These are phyloP conservation scores for Agarophyton chilense DNA, from an alignment of 23 red algal genomes.

Conservation along the genomic window DNA sequence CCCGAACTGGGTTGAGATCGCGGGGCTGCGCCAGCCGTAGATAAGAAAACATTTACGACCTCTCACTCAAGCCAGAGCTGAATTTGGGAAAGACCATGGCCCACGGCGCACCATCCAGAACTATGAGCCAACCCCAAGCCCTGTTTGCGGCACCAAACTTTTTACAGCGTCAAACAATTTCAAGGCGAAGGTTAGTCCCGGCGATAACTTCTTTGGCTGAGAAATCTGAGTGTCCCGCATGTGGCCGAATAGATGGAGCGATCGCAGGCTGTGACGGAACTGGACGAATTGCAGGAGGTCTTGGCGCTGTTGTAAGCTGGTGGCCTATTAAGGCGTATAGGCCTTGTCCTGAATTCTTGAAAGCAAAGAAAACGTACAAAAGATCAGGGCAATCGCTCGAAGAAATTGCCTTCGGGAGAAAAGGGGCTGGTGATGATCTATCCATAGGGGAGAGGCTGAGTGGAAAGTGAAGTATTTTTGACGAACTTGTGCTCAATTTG, in stretches of 20 bases:
- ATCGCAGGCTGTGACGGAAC: conserved; percentile 72
- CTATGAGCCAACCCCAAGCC: not conserved
- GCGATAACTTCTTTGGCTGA: conserved; percentile 4
- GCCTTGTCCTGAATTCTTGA: conserved; percentile 77
- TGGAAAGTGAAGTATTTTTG: conserved; percentile 34
- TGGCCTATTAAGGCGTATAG: conserved; percentile 95
- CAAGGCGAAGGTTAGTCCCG: not conserved
- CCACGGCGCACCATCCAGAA: not conserved
- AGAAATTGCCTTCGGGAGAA: conserved; percentile 82
- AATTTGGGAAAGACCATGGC: no score
- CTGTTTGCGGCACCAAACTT: not conserved
- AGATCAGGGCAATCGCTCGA: conserved; percentile 84
- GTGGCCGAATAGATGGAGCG: conserved; percentile 42
- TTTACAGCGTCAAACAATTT: not conserved
- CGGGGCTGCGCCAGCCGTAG: no score
- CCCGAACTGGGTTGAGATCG: no score
- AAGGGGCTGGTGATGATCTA: conserved; percentile 64
- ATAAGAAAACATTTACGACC: no score
- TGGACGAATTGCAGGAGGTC: conserved; percentile 76
- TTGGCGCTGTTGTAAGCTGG: conserved; percentile 79
- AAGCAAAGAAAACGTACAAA: conserved; percentile 76
- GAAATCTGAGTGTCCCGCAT: conserved; percentile 19
- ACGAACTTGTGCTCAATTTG: no score
- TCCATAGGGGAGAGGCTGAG: conserved; percentile 56
- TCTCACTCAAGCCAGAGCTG: no score